Percentiles rank a stretch among this genome's conserved stretches.
Evolutionary conservation across 2,329 filamentous ascomycete species (phyloP).

Genomic region (Curvularia hawaiiensis): DNA sequence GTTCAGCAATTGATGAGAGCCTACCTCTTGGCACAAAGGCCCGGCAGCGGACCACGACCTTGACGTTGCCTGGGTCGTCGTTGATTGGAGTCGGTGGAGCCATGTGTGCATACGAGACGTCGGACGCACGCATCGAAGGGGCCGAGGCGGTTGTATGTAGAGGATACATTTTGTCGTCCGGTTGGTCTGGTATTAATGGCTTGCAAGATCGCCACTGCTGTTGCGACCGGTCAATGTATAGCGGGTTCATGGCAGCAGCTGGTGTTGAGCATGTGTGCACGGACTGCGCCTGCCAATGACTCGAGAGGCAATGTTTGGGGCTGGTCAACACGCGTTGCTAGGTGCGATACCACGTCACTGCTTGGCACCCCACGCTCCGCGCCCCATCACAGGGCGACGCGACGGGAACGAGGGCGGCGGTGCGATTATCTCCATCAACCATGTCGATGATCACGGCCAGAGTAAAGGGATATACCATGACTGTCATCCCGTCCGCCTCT

Average conservation of each 20-base stretch:
- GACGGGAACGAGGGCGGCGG: conserved; percentile 9
- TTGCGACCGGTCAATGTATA: conserved; percentile 37
- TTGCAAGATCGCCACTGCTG: conserved; percentile 31
- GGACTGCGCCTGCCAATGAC: conserved; percentile 31
- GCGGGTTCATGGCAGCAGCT: conserved; percentile 36
- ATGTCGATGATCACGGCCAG: background rate
- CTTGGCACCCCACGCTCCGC: conserved; percentile 27
- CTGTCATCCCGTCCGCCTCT: background rate
- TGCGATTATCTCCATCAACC: background rate
- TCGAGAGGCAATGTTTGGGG: conserved; percentile 21
- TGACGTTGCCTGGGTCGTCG: conserved; percentile 55
- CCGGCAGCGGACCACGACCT: conserved; percentile 57
- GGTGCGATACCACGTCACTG: conserved; percentile 35
- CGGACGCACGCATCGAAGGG: conserved; percentile 51
- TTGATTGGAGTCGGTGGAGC: conserved; percentile 38
- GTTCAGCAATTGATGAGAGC: background rate
- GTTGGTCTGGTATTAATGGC: conserved; percentile 29
- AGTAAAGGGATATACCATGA: background rate
- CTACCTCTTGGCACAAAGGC: conserved; percentile 55
- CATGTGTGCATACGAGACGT: conserved; percentile 39
- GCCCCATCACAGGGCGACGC: conserved; percentile 25
- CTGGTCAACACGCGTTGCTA: conserved; percentile 40
- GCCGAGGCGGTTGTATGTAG: conserved; percentile 49
- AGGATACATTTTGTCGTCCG: conserved; percentile 40
- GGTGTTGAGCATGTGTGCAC: conserved; percentile 20